phyloP scores from a whole-genome alignment of 176 grass and related monocot species.

The Eragrostis curvula region DNA sequence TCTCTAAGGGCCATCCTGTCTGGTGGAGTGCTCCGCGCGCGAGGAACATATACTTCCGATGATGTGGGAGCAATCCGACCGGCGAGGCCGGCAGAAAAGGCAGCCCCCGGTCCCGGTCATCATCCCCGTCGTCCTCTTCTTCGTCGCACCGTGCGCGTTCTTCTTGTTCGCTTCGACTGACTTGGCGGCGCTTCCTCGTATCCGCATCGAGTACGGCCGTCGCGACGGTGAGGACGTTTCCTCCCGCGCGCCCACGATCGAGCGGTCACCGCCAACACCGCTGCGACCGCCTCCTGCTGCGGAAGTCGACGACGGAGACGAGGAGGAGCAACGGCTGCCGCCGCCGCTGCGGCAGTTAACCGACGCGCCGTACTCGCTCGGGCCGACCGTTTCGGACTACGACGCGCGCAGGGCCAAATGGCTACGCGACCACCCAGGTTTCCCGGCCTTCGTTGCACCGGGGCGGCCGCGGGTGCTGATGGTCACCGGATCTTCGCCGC shows the following conservation, averaged over 20 bases:
- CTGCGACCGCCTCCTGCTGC: background rate
- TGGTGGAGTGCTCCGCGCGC: background rate
- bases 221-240: background rate
- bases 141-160: conserved; percentile 36
- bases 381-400: conserved; percentile 59
- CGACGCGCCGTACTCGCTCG: conserved; percentile 59
- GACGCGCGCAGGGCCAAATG: conserved; percentile 60
- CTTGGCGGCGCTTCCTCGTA: conserved; percentile 39
- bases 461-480: conserved; percentile 70
- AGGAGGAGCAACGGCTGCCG: background rate
- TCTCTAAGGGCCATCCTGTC: background rate
- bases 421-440: conserved; percentile 56
- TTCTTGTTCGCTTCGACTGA: conserved; percentile 35
- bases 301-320: background rate
- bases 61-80: conserved; percentile 22
- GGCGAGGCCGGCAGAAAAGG: conserved; percentile 12
- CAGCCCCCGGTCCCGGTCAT: conserved; percentile 2
- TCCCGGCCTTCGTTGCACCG: conserved; percentile 49
- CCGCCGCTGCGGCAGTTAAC: conserved; percentile 54
- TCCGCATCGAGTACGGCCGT: conserved; percentile 47
- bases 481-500: conserved; percentile 74
- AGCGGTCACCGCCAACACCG: background rate
- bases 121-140: conserved; percentile 21
- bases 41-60: background rate
- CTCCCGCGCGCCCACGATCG: background rate